Base-by-base conservation (phyloP, 2,329 filamentous ascomycete species). In the Sclerotiophoma versabilis region DNA sequence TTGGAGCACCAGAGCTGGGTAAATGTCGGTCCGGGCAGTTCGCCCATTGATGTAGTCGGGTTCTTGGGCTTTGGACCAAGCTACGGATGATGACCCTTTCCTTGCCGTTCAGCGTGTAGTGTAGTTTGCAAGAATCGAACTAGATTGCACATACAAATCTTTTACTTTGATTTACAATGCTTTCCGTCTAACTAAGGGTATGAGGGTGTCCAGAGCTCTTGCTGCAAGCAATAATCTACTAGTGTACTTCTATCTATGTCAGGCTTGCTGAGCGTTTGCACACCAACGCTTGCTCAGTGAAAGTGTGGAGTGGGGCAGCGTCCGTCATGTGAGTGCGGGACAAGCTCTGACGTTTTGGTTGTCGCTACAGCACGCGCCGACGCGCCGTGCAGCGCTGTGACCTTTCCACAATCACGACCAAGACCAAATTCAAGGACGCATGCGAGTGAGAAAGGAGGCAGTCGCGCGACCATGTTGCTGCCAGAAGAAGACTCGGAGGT, bases 401-500 rank as follows among this genome's bases (percentile, higher is more conserved):
- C 39, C 14, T 30, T 49, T 27, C 23, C n/a, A 15, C 22, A 39
- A 22, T 26, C 36, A 19, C 34, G 15, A 20, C 27, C 29, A 27
- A 39, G 7, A 15, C 27, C n/a, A n/a, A 14, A 44, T 29, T 5
- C 11, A 1, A 19, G 22, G 15, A 22, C 29, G 14, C 23, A 33
- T 17, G 29, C 10, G 25, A 17, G 19, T 4, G 30, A 37, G 25
- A 20, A 26, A 14, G 34, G 17, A 27, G 17, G 30, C n/a, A 17
- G 32, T 9, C 29, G 22, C 15, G 42, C 49, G 58, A 67, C 37
- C 17, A 86, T 86, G 84, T 75, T 81, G 59, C 78, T 87, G 53
- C 77, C 79, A 36, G 83, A 85, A 15, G 76, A 75, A 19, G 79
- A 86, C 60, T 77, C 79, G 15, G 73, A 83, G 49, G 76, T 83